phyloP scores from a whole-genome alignment of 2,329 filamentous ascomycete species.

The Exophiala aquamarina region DNA sequence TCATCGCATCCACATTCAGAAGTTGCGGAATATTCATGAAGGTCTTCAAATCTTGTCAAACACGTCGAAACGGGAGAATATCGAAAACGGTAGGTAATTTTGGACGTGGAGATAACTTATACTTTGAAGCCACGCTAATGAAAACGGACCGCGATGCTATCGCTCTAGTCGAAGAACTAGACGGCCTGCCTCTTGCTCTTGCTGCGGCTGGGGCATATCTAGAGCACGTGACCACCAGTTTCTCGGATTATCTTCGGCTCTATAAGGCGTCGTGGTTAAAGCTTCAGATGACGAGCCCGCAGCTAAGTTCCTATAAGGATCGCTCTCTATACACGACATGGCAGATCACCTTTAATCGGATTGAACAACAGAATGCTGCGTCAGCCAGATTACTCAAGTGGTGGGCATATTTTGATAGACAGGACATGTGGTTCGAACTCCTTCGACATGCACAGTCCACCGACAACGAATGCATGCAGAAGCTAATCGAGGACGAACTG shows the following conservation, averaged over 20 bases:
- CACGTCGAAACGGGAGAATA: slow-evolving; percentile 10
- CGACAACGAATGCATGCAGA: slow-evolving; percentile 27
- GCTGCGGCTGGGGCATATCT: slow-evolving; percentile 49
- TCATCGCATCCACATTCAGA: slow-evolving; percentile 5
- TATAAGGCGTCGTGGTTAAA: slow-evolving; percentile 44
- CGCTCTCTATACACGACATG: slow-evolving; percentile 25
- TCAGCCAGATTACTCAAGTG: slow-evolving; percentile 40
- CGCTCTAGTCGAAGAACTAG: slow-evolving; percentile 37
- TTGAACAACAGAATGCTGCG: slow-evolving; percentile 14
- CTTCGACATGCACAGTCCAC: slow-evolving; percentile 27
- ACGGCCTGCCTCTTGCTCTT: slow-evolving; percentile 49
- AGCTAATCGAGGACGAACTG: slow-evolving; percentile 4
- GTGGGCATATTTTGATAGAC: slow-evolving; percentile 46
- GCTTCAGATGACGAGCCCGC: not conserved
- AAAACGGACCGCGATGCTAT: slow-evolving; percentile 13
- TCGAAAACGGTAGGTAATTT: no score
- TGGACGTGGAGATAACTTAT: no score
- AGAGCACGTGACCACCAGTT: slow-evolving; percentile 36
- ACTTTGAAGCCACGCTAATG: no score
- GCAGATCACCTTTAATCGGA: slow-evolving; percentile 17
- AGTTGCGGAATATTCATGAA: slow-evolving; percentile 11
- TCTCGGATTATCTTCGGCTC: slow-evolving; percentile 40
- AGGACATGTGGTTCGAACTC: slow-evolving; percentile 49
- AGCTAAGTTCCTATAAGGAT: slow-evolving; percentile 14
- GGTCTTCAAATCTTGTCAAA: slow-evolving; percentile 15